Percentiles rank a stretch among this genome's conserved stretches.
phyloP scores from a whole-genome alignment of 495 filamentous ascomycete genomes.

The Aspergillus bertholletiae region DNA sequence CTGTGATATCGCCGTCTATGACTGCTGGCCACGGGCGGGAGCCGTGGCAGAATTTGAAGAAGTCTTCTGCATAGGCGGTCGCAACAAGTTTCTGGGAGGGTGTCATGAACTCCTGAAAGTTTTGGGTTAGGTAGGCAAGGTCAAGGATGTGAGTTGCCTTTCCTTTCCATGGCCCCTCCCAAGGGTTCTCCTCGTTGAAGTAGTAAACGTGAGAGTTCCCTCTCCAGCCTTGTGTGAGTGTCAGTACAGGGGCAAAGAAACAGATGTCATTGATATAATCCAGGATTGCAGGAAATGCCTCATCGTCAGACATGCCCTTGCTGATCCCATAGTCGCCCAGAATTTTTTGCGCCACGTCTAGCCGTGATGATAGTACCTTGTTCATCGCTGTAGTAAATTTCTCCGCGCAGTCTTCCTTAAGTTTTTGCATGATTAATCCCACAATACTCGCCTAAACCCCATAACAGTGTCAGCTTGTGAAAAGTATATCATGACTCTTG shows the following conservation, averaged over 20 bases:
- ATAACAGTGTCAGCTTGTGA: neutral
- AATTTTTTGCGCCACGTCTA: constrained; percentile 19
- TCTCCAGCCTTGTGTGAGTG: constrained; percentile 30
- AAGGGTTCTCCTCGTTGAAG: constrained; percentile 48
- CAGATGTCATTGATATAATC: constrained; percentile 36
- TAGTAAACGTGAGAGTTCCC: constrained; percentile 44
- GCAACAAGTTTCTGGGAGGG: constrained; percentile 26
- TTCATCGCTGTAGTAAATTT: constrained; percentile 27
- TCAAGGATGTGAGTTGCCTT: constrained; percentile 42
- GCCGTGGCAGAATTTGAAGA: constrained; percentile 44
- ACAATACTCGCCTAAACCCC: constrained; percentile 24
- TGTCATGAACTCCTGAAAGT: constrained; percentile 34
- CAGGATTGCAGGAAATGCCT: constrained; percentile 28
- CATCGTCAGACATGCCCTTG: constrained; percentile 25
- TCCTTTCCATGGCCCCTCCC: constrained; percentile 43
- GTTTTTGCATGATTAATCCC: constrained; percentile 18
- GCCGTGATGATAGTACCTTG: constrained; percentile 15
- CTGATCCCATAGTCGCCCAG: constrained; percentile 29
- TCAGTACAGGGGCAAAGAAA: constrained; percentile 35
- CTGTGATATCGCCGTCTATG: constrained; percentile 8
- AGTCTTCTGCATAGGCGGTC: constrained; percentile 35
- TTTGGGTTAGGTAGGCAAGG: constrained; percentile 45
- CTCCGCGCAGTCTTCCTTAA: constrained; percentile 25
- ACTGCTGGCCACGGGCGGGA: constrained; percentile 32
- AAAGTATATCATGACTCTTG: neutral